phyloP scores from a whole-genome alignment of 2,329 filamentous ascomycete species.

The Colletotrichum sp. region DNA sequence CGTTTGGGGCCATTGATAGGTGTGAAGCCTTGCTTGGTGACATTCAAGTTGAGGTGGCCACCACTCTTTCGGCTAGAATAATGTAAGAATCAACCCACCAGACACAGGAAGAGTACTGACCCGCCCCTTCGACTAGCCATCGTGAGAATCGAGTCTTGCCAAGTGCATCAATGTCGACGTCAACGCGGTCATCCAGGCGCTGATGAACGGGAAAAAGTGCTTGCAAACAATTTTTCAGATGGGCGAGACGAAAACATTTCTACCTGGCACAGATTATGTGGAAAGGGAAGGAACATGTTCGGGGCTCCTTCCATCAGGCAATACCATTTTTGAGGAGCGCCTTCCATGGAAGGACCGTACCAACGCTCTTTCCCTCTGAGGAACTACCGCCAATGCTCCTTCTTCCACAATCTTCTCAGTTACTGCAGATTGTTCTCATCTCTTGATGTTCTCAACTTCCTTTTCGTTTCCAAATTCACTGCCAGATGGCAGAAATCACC shows the following conservation, averaged over 20 bases:
- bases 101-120: not conserved
- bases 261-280: accelerated
- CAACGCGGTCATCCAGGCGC: not conserved
- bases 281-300: no score
- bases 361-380: no score
- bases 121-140: not conserved
- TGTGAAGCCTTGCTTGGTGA: not conserved
- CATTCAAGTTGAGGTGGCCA: not conserved
- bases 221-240: no score
- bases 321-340: accelerated
- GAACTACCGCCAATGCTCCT: no score
- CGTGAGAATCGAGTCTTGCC: not conserved
- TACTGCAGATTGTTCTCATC: no score
- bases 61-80: not conserved
- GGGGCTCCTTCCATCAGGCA: no score
- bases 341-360: no score
- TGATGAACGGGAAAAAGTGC: no score
- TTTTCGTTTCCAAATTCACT: no score
- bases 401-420: accelerated
- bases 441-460: no score
- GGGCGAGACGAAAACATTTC: no score
- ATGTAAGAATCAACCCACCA: not conserved
- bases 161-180: not conserved
- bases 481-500: no score
- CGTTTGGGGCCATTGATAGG: slow-evolving; percentile 1